Evolutionary conservation across 176 grass and related monocot genomes (phyloP).

Genomic region (Panicum miliaceum): DNA sequence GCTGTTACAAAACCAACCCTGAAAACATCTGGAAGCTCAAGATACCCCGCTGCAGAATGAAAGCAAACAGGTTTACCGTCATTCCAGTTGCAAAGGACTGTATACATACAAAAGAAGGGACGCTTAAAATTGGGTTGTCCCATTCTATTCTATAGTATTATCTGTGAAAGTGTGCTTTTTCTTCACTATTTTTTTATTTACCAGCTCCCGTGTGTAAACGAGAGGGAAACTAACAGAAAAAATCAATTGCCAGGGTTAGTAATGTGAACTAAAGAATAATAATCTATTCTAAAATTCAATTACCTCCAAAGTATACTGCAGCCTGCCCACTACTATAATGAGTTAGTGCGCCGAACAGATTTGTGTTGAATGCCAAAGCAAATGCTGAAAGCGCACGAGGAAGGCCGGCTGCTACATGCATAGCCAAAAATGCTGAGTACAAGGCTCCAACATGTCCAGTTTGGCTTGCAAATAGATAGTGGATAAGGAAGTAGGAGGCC

Average conservation of each 20-base stretch:
- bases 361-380: conserved; percentile 77
- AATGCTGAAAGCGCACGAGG: conserved; percentile 72
- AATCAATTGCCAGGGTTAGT: not conserved
- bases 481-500: conserved; percentile 75
- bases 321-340: conserved; percentile 89
- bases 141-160: not conserved
- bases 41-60: conserved; percentile 68
- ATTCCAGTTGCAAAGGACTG: not conserved
- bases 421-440: conserved; percentile 83
- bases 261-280: not conserved
- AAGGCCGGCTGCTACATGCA: conserved; percentile 80
- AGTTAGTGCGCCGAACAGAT: conserved; percentile 78
- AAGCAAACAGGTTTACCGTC: conserved; percentile 42
- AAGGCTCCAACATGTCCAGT: conserved; percentile 83
- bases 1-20: conserved; percentile 76
- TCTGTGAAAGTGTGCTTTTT: not conserved
- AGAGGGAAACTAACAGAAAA: not conserved
- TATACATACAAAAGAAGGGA: not conserved
- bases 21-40: conserved; percentile 80
- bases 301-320: conserved; percentile 97
- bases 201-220: not conserved
- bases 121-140: not conserved
- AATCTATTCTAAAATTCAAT: not conserved
- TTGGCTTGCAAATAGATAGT: conserved; percentile 93
- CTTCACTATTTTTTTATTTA: not conserved